Conservation (phyloP, 2,329 filamentous ascomycete species). For the Penicillium psychrosexuale region DNA sequence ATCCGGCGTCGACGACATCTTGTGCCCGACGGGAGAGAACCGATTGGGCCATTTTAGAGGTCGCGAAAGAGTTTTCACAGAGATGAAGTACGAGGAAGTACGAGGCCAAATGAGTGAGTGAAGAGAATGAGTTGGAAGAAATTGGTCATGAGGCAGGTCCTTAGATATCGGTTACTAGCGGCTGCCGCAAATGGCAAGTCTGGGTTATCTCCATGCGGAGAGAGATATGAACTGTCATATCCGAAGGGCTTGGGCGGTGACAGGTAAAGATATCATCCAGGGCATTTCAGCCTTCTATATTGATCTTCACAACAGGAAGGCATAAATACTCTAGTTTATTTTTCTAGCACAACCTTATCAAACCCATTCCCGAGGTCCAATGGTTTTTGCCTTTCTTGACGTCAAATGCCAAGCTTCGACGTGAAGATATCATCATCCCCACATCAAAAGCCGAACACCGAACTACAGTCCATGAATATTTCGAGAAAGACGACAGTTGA, state of each 20-base stretch:
- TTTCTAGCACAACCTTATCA: neutral
- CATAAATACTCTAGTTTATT: too few species aligned
- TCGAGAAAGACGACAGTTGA: neutral
- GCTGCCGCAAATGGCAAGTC: neutral
- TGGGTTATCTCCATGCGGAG: neutral
- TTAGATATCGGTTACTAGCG: neutral
- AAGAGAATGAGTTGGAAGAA: neutral
- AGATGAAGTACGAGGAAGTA: neutral
- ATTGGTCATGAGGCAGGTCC: too few species aligned
- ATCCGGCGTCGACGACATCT: slow-evolving; percentile 6
- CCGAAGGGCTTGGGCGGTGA: neutral
- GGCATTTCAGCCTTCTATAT: too few species aligned
- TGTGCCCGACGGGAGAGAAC: slow-evolving; percentile 17
- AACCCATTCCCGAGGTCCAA: neutral
- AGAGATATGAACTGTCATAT: neutral
- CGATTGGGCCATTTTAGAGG: neutral
- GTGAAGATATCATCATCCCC: neutral
- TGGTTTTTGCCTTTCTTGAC: neutral
- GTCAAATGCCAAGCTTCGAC: neutral
- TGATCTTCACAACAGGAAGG: too few species aligned
- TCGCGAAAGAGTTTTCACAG: neutral
- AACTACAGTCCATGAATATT: neutral
- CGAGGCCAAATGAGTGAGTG: neutral
- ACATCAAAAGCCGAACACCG: neutral
- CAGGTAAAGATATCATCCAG: too few species aligned